These are phyloP conservation scores for Arabis hirsuta DNA, from an alignment of 345 rosid species.

Conservation along the genomic window DNA sequence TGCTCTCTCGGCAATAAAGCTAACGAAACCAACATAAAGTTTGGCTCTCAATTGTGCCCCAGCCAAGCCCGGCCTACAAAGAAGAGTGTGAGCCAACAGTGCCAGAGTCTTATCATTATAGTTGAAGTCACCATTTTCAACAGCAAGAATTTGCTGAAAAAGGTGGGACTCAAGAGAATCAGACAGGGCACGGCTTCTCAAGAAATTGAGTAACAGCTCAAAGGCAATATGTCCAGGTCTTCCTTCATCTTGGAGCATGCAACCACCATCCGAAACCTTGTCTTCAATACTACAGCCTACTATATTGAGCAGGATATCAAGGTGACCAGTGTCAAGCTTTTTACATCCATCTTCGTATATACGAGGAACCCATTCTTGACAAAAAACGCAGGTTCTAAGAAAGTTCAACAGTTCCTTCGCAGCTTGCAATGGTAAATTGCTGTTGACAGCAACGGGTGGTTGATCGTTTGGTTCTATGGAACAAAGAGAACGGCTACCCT, in stretches of 20 bases:
- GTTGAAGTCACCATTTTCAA: constrained; percentile 65
- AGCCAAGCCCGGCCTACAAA: constrained; percentile 61
- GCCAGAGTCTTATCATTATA: constrained; percentile 77
- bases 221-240: constrained; percentile 69
- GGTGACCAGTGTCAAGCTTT: constrained; percentile 61
- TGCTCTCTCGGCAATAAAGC: constrained; percentile 64
- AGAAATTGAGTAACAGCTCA: constrained; percentile 72
- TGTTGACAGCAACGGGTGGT: constrained; percentile 55
- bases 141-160: constrained; percentile 66
- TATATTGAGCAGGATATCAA: constrained; percentile 77
- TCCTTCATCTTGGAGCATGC: constrained; percentile 60
- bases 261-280: constrained; percentile 52
- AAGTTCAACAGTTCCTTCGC: constrained; percentile 75
- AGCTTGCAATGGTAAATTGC: constrained; percentile 83
- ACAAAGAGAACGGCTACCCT: constrained; percentile 75
- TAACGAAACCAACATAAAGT: constrained; percentile 60
- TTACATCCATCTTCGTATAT: constrained; percentile 74
- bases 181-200: constrained; percentile 60
- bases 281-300: constrained; percentile 62
- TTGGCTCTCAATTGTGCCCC: constrained; percentile 73
- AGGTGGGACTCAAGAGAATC: constrained; percentile 76
- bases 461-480: constrained; percentile 78
- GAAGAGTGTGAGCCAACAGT: constrained; percentile 72
- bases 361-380: constrained; percentile 69
- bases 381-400: constrained; percentile 70